These are phyloP conservation scores for Neocallimastix lanati DNA, from an alignment of 192 early-diverging fungal species.

Conservation along the genomic window DNA sequence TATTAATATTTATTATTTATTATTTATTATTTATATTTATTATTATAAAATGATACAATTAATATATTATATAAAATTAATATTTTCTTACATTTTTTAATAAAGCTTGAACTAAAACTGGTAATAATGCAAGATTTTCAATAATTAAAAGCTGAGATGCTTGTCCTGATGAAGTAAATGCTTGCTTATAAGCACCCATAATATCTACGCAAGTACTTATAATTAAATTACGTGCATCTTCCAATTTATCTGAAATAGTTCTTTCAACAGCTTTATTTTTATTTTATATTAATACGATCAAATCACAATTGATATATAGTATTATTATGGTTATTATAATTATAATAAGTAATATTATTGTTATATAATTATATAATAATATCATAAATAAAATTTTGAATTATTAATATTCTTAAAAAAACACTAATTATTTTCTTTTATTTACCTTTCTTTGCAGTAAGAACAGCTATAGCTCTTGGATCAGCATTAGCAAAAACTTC, in stretches of 20 bases:
- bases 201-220: conserved; percentile 73
- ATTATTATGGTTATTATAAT: too few species aligned
- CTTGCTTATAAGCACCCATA: conserved; percentile 71
- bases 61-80: too few species aligned
- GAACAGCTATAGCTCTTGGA: conserved; percentile 59
- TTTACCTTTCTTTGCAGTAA: conserved; percentile 72
- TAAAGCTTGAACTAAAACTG: conserved; percentile 57
- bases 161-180: conserved; percentile 55
- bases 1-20: too few species aligned
- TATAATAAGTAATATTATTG: too few species aligned
- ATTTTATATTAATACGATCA: too few species aligned
- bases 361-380: too few species aligned
- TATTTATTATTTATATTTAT: too few species aligned
- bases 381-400: too few species aligned
- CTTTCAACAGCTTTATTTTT: conserved; percentile 76
- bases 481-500: conserved; percentile 72
- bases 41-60: too few species aligned
- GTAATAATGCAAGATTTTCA: conserved; percentile 70
- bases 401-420: too few species aligned
- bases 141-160: conserved; percentile 63
- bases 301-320: too few species aligned
- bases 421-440: too few species aligned
- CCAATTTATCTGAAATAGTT: conserved; percentile 62
- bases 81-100: conserved; percentile 72
- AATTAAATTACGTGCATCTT: conserved; percentile 85